Conservation (phyloP, 2,329 filamentous ascomycete genomes). For the Fusarium papillatum region DNA sequence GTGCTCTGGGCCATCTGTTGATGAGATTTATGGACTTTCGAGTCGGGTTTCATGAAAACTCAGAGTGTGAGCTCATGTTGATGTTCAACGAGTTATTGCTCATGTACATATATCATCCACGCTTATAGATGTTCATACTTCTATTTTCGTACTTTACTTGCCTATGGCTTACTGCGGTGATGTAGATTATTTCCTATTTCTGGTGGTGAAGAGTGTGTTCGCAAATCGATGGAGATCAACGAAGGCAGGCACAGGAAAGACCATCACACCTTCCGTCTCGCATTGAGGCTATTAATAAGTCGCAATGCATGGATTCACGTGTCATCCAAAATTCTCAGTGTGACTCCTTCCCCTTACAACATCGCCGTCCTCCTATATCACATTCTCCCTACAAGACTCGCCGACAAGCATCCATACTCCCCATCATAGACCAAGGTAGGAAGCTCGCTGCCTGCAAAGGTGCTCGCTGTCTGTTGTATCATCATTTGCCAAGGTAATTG, state of each 20-base stretch:
- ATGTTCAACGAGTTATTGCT: conserved; percentile 1
- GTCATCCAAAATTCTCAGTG: conserved; percentile 2
- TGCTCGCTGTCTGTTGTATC: conserved; percentile 8
- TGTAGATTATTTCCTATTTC: not conserved
- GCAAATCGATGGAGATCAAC: not conserved
- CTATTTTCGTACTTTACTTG: not conserved
- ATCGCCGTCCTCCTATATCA: conserved; percentile 17
- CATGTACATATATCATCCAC: conserved; percentile 2
- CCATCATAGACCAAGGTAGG: conserved; percentile 20
- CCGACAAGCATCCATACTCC: conserved; percentile 40
- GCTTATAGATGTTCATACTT: not conserved
- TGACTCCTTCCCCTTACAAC: conserved; percentile 40
- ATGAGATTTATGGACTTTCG: not conserved
- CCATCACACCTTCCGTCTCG: not conserved
- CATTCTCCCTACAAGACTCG: conserved; percentile 33
- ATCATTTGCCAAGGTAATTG: conserved; percentile 26
- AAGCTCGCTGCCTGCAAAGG: conserved; percentile 2
- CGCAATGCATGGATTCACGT: not conserved
- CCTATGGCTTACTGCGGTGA: not conserved
- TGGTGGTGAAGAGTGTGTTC: not conserved
- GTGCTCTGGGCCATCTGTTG: conserved; percentile 58
- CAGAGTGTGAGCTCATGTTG: not conserved
- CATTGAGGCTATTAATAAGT: conserved; percentile 7
- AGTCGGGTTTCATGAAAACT: not conserved
- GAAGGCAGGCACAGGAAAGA: not conserved